Evolutionary conservation across 257 asterid species (phyloP), one percentile per base, ranked within the genome.

Genomic region (Plectranthus barbatus): DNA sequence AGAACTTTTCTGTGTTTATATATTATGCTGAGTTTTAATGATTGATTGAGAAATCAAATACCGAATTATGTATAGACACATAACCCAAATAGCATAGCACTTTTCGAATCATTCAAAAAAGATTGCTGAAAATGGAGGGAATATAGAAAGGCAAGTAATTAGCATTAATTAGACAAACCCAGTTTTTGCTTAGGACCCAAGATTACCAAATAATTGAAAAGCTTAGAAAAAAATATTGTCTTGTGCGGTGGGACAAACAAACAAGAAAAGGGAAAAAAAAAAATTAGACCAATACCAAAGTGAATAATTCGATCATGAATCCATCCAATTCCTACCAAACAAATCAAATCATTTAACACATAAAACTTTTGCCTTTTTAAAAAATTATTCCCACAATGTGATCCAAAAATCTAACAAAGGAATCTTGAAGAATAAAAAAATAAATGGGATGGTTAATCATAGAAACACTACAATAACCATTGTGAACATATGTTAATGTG

Each of bases 321-420:
- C 55, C 37, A 7, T 58, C 36, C 56, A 17, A 62, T 57, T 58
- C 75, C 75, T 63, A 69, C 72, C 72, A 58, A 52, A 69, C 72
- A 69, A 33, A 54, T 33, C 33, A n/a, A 31, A 31, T 4, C 36
- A 31, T 31, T 31, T 31, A 31, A 31, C 5, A 31, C 36, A 4
- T 31, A 31, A 31, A 3, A 68, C 71, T 74, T 72, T 65, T 47
- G 66, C 26, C 54, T 40, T 34, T 48, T 26, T 17, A 64, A 24
- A 49, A 21, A 41, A 24, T 48, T 52, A 50, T 1, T 5, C 31
- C 2, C 31, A 26, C 2, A 26, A 1, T 26, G 5, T 26, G 2
- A 34, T 34, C 36, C 18, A 67, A 67, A 66, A 62, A 68, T 41
- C 61, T 40, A 74, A 70, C 61, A 57, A 69, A 47, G 67, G 45